Evolutionary conservation across 768 basidiomycete genomes (phyloP), one percentile per base, ranked within the genome.

Genomic region (Coprinellus micaceus): DNA sequence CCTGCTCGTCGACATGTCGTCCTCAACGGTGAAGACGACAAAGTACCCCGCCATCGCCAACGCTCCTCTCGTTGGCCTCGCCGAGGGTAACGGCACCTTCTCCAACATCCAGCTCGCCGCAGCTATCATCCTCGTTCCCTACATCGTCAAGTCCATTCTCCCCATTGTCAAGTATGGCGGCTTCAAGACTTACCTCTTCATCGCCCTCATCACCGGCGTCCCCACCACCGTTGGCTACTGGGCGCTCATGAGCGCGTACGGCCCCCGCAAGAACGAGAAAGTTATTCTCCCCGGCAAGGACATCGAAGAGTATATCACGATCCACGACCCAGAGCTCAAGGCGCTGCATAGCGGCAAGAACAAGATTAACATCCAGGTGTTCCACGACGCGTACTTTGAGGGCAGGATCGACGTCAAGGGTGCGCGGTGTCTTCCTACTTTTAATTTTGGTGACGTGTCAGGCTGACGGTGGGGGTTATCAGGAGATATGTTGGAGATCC

Each of bases 321-420:
- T 98, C 75, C 86, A 91, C 58, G 93, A 96, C 75, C 71, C 76
- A 0, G 88, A 86, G 57, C 81, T 98, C 68, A 90, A 85, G 76
- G 77, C 79, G 28, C 77, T 84, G 57, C 98, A 95, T 75, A 72
- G 82, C 29, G 88, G 86, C 61, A 90, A 86, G 73, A 82, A 85
- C 63, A 98, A 97, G 74, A 98, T 99, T 56, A 94, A 94, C 51
- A 95, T 97, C 88, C 96, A 99, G 74, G 74, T 90, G 62, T 96
- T 97, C 80, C 88, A 98, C 68, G 97, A 99, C 77, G 91, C 93
- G 60, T 98, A 89, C 75, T 98, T 99, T 69, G 94, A 95, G 49
- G 88, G 88, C 48, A 98, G 98, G 75, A 84, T 95, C 58, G 95
- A 98, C 54, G 90, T 99, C 70, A 99, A 98, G 50, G 94, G 96